A percentile compares a stretch with the other conserved stretches of the same genome.
These are phyloP conservation scores for Megacollybia marginata DNA, from an alignment of 768 basidiomycete genomes.

Conservation along the genomic window DNA sequence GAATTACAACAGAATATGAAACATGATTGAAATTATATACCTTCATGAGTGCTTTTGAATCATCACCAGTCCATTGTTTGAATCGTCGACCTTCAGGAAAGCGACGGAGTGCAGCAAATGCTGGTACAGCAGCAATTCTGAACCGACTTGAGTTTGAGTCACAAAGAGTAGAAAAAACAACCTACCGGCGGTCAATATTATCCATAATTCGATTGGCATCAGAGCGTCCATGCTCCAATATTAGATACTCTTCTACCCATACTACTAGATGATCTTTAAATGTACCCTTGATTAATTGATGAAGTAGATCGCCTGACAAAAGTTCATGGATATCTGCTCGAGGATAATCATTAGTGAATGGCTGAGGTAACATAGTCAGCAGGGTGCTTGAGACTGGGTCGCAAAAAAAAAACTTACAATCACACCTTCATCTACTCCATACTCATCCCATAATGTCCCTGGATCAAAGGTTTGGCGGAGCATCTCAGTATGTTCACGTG, in stretches of 20 bases:
- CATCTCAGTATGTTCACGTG: not conserved
- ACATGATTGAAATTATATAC: not conserved
- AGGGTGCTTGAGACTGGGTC: not conserved
- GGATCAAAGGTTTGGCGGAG: not conserved
- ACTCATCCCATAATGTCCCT: not conserved
- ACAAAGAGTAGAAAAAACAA: not conserved
- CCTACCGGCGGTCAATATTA: constrained; percentile 22
- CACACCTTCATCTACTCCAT: not conserved
- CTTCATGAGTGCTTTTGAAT: constrained; percentile 17
- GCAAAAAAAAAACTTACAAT: not conserved
- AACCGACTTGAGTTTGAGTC: not conserved
- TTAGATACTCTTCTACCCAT: constrained; percentile 22
- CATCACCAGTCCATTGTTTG: constrained; percentile 14
- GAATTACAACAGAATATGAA: too few species aligned
- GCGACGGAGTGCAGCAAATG: constrained; percentile 6
- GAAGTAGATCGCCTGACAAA: constrained; percentile 19
- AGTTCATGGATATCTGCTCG: constrained; percentile 24
- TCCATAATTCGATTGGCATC: constrained; percentile 13
- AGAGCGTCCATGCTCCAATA: constrained; percentile 1
- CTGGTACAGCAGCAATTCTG: constrained; percentile 8
- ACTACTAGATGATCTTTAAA: constrained; percentile 16
- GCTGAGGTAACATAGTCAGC: not conserved
- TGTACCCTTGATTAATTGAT: constrained; percentile 22
- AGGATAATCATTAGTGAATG: constrained; percentile 4
- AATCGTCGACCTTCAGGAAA: constrained; percentile 12